Evolutionary conservation across 2,329 filamentous ascomycete species (phyloP).

Genomic region (Leptographium galeiforme): DNA sequence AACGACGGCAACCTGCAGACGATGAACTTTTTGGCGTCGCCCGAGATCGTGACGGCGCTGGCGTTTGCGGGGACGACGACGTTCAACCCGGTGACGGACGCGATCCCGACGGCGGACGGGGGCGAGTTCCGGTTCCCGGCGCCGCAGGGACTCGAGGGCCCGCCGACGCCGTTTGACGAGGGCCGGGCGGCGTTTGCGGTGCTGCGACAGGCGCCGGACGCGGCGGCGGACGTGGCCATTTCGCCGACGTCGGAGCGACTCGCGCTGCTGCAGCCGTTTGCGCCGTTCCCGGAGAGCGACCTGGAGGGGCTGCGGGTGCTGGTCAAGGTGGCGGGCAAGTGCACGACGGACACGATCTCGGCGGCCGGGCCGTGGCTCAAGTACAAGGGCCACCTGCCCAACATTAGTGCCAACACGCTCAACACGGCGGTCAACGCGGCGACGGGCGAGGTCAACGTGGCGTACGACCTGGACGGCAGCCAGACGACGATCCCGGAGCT

Average conservation of each 20-base stretch:
- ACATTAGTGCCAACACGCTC: slow-evolving; percentile 94
- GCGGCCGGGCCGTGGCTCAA: slow-evolving; percentile 95
- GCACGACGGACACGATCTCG: slow-evolving; percentile 97
- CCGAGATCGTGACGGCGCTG: slow-evolving; percentile 94
- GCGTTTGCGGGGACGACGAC: slow-evolving; percentile 82
- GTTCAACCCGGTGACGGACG: slow-evolving; percentile 91
- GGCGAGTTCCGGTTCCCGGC: slow-evolving; percentile 74
- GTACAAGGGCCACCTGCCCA: slow-evolving; percentile 97
- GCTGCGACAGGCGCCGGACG: slow-evolving; percentile 56
- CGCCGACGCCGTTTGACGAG: slow-evolving; percentile 54
- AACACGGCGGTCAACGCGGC: slow-evolving; percentile 89
- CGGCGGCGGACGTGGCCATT: slow-evolving; percentile 60
- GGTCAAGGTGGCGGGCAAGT: slow-evolving; percentile 94
- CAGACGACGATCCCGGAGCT: slow-evolving; percentile 74
- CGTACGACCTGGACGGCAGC: slow-evolving; percentile 72
- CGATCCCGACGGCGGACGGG: slow-evolving; percentile 66
- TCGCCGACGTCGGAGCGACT: slow-evolving; percentile 81
- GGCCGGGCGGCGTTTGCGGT: slow-evolving; percentile 66
- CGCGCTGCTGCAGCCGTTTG: slow-evolving; percentile 81
- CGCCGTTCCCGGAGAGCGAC: slow-evolving; percentile 64
- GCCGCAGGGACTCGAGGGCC: slow-evolving; percentile 56
- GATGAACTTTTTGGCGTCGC: slow-evolving; percentile 97
- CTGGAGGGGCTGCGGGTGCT: slow-evolving; percentile 70
- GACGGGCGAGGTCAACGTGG: slow-evolving; percentile 83
- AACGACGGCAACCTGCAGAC: slow-evolving; percentile 95